phyloP scores from a whole-genome alignment of 73 alveolate species.

The Tetrahymena thermophila region DNA sequence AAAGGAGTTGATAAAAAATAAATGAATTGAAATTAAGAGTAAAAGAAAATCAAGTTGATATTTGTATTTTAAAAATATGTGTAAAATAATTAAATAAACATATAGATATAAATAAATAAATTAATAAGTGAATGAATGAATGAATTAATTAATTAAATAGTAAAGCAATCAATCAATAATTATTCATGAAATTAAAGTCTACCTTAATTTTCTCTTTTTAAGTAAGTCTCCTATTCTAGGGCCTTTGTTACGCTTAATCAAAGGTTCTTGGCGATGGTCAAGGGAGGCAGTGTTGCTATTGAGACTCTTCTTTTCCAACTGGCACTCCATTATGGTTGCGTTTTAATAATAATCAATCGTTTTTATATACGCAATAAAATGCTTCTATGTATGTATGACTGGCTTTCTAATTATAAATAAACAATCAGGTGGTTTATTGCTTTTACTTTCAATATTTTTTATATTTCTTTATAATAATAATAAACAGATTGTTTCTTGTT shows the following conservation, averaged over 20 bases:
- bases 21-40: neutral
- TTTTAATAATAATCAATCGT: neutral
- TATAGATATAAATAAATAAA: neutral
- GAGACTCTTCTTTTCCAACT: neutral
- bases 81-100: neutral
- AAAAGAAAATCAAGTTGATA: neutral
- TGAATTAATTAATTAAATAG: neutral
- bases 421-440: neutral
- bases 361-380: neutral
- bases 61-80: neutral
- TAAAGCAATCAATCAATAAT: neutral
- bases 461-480: neutral
- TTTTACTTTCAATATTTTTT: neutral
- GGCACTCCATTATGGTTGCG: neutral
- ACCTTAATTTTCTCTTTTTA: neutral
- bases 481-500: neutral
- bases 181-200: neutral
- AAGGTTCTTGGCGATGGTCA: neutral
- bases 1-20: no score
- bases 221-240: neutral
- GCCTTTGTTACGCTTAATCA: neutral
- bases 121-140: neutral
- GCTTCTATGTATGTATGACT: neutral
- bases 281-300: neutral
- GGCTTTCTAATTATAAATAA: neutral